These are phyloP conservation scores for Coemansia erecta DNA, from an alignment of 192 early-diverging fungal genomes.

Conservation along the genomic window DNA sequence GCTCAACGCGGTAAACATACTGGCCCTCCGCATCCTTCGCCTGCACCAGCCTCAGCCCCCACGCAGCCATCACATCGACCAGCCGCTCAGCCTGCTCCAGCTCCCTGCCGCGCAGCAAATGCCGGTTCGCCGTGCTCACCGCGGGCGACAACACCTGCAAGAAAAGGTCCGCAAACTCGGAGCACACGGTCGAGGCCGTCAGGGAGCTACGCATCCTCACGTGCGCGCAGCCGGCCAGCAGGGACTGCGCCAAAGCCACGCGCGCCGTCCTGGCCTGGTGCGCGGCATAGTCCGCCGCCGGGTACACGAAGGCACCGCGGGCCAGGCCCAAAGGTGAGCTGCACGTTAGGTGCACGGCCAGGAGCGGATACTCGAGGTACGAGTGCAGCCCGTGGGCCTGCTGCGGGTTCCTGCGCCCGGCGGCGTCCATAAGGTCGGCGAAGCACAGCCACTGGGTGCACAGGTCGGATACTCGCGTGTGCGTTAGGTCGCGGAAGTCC, in stretches of 20 bases:
- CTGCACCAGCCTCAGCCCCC: slow-evolving; percentile 39
- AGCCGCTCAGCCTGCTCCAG: slow-evolving; percentile 14
- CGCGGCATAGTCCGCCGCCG: slow-evolving; percentile 75
- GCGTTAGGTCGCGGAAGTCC: slow-evolving; percentile 73
- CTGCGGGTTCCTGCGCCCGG: slow-evolving; percentile 17
- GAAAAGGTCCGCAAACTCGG: slow-evolving; percentile 66
- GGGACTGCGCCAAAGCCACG: slow-evolving; percentile 51
- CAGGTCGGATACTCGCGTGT: slow-evolving; percentile 63
- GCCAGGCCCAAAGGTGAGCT: slow-evolving; percentile 59
- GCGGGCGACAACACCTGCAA: slow-evolving; percentile 77
- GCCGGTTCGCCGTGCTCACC: slow-evolving; percentile 61
- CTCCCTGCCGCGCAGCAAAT: slow-evolving; percentile 39
- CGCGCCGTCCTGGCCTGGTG: slow-evolving; percentile 52
- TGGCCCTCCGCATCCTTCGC: slow-evolving; percentile 23
- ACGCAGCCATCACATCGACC: slow-evolving; percentile 34
- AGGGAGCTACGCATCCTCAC: slow-evolving; percentile 54
- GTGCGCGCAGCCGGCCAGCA: slow-evolving; percentile 54
- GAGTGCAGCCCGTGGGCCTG: slow-evolving; percentile 55
- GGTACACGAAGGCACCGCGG: slow-evolving; percentile 66
- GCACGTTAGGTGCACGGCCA: slow-evolving; percentile 80
- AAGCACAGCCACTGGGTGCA: slow-evolving; percentile 75
- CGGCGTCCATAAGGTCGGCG: slow-evolving; percentile 67
- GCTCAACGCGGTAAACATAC: slow-evolving; percentile 63
- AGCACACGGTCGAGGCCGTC: slow-evolving; percentile 38
- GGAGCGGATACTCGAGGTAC: slow-evolving; percentile 70